Percentiles rank a stretch among this genome's conserved stretches.
phyloP scores from a whole-genome alignment of 148 eudicot species.

The Gaultheria prostrata region DNA sequence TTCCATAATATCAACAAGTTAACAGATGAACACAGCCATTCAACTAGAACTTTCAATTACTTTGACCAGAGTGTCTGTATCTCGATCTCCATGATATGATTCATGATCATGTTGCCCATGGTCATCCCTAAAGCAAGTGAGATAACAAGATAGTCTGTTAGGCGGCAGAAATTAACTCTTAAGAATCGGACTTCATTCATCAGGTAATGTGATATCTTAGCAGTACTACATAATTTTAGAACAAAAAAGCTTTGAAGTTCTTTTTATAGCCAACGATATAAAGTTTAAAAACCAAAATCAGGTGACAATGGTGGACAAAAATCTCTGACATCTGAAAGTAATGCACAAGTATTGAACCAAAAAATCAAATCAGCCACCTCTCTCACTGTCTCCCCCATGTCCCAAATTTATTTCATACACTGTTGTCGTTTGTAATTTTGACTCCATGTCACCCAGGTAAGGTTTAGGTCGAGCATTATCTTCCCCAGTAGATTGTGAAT shows the following conservation, averaged over 20 bases:
- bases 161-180: not conserved
- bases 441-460: not conserved
- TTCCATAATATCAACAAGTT: not conserved
- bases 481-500: not conserved
- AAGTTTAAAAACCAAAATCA: not conserved
- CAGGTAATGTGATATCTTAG: not conserved
- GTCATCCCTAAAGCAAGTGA: conserved; percentile 48
- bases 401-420: not conserved
- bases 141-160: conserved; percentile 8
- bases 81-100: conserved; percentile 93
- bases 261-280: not conserved
- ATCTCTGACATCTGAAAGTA: not conserved
- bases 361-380: not conserved
- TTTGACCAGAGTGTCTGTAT: conserved; percentile 81
- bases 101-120: conserved; percentile 91
- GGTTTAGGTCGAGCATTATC: conserved; percentile 7
- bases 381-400: too few relatives aligned
- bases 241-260: not conserved
- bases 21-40: not conserved
- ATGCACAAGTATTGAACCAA: not conserved
- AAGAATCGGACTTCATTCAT: conserved; percentile 14
- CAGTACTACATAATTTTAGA: not conserved
- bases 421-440: not conserved
- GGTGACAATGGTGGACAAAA: not conserved
- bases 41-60: conserved; percentile 29